A percentile compares a stretch with the other conserved stretches of the same genome.
Conservation (phyloP, 805 yeast genomes). For the Wickerhamomyces silvicola region DNA sequence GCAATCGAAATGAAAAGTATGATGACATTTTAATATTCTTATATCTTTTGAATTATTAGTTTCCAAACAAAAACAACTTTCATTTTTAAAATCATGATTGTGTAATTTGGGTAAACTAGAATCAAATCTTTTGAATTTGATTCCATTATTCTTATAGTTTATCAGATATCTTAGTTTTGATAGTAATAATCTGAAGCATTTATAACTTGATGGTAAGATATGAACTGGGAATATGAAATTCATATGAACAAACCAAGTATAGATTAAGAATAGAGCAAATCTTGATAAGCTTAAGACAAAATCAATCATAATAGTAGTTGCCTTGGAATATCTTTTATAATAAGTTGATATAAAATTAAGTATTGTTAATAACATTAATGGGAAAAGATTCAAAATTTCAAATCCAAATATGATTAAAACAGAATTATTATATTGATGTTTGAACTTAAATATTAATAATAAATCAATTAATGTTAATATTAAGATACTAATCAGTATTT, state of each 20-base stretch:
- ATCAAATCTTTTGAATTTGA: slow-evolving; percentile 6
- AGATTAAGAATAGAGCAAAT: slow-evolving; percentile 10
- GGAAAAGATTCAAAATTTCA: slow-evolving; percentile 14
- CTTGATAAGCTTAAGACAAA: slow-evolving; percentile 8
- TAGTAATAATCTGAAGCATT: slow-evolving; percentile 15
- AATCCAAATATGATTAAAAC: slow-evolving; percentile 10
- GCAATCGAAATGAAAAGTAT: slow-evolving; percentile 18
- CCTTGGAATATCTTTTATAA: background rate
- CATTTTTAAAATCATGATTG: slow-evolving; percentile 1
- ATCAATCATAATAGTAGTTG: slow-evolving; percentile 4
- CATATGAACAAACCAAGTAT: slow-evolving; percentile 11
- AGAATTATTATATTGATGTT: background rate
- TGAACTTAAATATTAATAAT: slow-evolving; percentile 1
- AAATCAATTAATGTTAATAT: slow-evolving; percentile 4
- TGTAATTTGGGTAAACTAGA: background rate
- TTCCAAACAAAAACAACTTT: slow-evolving; percentile 18
- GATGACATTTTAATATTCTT: slow-evolving; percentile 11
- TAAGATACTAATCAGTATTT: background rate
- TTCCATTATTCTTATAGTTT: slow-evolving; percentile 6
- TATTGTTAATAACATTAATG: slow-evolving; percentile 9
- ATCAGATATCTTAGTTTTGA: slow-evolving; percentile 14
- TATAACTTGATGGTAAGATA: slow-evolving; percentile 14
- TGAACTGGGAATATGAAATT: slow-evolving; percentile 11
- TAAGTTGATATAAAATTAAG: slow-evolving; percentile 6
- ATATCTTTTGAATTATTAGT: slow-evolving; percentile 6